Base-by-base conservation (phyloP, 768 basidiomycete genomes). In the Leccinum sublutescens region DNA sequence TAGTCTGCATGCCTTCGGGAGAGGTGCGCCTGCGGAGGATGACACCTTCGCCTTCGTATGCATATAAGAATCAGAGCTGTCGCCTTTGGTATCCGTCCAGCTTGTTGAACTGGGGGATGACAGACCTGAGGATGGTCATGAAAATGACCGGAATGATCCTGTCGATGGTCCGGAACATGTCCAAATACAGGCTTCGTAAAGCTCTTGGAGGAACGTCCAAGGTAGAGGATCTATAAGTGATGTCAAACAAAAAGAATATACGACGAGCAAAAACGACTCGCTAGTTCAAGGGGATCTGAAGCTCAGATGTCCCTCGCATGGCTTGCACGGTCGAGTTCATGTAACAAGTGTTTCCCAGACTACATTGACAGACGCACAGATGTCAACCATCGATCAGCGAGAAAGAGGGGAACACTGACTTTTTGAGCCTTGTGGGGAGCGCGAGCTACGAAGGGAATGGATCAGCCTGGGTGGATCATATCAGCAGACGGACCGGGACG, bases 281-380 rank as follows among this genome's bases (percentile, higher is more conserved):
- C 84, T 75, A 74, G 66, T 73, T 73, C 21, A 98, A 79, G 0
- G 92, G 89, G 1, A 79, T 71, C 67, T 90, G 88, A 5, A 99
- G 82, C 66, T 97, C 94, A 2, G 95, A 94, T 52, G 98, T 88
- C 4, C 91, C 86, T 25, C 93, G 89, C 62, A 98, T 81, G n/a
- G 91, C 88, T 77, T 99, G 97, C 21, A 98, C 79, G 2, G 92
- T 93, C 1, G 97, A 87, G 70, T 95, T 98, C 89, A 98, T 93
- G 76, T 99, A 99, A 68, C 96, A 98, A 0, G 95, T 98, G 71
- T 98, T 98, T 36, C 96, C 95, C 38, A 95, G 77, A 68, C 84
- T 85, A 17, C n/a, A n/a, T 43, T 43, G 40, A 43, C 4, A n/a
- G 38, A 40, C 38, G 52, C 19, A 15, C 27, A 27, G 27, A 27